Evolutionary conservation across 352 stramenopile species (phyloP), one percentile per base, ranked within the genome.

Genomic region (Globisporangium lucens): DNA sequence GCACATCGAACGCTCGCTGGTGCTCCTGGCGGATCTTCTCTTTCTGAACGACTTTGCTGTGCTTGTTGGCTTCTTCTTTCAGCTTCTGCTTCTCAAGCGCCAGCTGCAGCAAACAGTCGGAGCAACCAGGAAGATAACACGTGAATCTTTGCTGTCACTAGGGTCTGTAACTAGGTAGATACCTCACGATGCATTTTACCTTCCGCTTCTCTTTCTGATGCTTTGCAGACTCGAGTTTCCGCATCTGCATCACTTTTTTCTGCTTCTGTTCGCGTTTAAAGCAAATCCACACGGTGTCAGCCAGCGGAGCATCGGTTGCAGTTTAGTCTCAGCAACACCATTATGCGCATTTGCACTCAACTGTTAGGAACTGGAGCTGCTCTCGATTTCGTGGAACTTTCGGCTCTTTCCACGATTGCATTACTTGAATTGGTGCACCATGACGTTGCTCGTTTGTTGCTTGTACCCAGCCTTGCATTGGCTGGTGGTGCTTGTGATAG

Each of bases 151-250:
- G 20, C 24, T 49, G 22, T 3, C 15, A 56, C 35, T 2, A 47
- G 7, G 13, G 4, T 20, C 15, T n/a, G 41, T 2, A 17, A 17
- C 13, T 4, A 20, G 9, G 0, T 41, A n/a, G 13, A 47, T 10
- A 41, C 35, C 43, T n/a, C 43, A 49, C 3, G 43, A 8, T 33
- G 30, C 43, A 49, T 17, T 29, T 2, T 49, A 87, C 82, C 76
- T 89, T 75, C 4, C 49, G 70, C 52, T 71, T 82, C 56, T 90
- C 82, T 61, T 86, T 90, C 64, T 88, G 76, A 20, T 76, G 61
- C 5, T 75, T 74, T 33, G 80, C 80, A 7, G 66, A 65, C 49
- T 89, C 75, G 17, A 68, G 64, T n/a, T 85, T 87, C 29, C 72
- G 78, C 35, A 65, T 63, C 66, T 89, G 75, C 1, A 87, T 73